Base-by-base conservation (phyloP, 2,329 filamentous ascomycete species). In the Colletotrichum sp. region DNA sequence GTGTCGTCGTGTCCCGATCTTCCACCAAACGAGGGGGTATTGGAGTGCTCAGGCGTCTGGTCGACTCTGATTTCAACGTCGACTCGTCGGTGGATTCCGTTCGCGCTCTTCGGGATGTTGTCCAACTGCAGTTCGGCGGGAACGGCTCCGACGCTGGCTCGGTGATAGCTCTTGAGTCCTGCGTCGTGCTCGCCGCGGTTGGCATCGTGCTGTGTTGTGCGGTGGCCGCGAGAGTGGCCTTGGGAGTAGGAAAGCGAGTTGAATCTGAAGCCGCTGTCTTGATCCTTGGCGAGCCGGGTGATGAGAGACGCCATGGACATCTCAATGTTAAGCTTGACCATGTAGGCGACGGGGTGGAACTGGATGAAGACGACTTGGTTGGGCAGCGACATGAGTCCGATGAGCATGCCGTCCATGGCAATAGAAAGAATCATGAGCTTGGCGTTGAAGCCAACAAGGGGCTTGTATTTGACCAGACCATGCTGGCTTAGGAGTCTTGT, bases 261-360 rank as follows among this genome's bases (percentile, higher is more conserved):
- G 44, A 77, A 70, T 16, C 39, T 21, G 10, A 71, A 68, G 5
- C 73, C 39, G 18, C 66, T 74, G n/a, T 77, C 76, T 7, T 64
- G 65, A 24, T 66, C 73, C 49, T 74, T 72, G 10, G 76, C 66
- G 10, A 77, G 76, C 68, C 85, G 85, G 49, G 81, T 86, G 77
- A 90, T 90, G 28, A 90, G 85, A 44, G 87, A 86, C 66, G 89
- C 88, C 88, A 90, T 90, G 15, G 86, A 86, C 85, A 90, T 87
- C 79, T 90, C 89, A 77, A 90, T 90, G 78, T 90, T 88, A 49
- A 90, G 84, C 72, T 90, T 90, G 63, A 90, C 87, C n/a, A 87
- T 85, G 78, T 90, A 90, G 15, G 88, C 88, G 6, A 90, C 82
- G 0, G 89, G 88, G 71, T 90, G 88, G 78, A 90, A 89, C 78